These are phyloP conservation scores for Knoxia roxburghii DNA, from an alignment of 257 asterid species.

Conservation along the genomic window DNA sequence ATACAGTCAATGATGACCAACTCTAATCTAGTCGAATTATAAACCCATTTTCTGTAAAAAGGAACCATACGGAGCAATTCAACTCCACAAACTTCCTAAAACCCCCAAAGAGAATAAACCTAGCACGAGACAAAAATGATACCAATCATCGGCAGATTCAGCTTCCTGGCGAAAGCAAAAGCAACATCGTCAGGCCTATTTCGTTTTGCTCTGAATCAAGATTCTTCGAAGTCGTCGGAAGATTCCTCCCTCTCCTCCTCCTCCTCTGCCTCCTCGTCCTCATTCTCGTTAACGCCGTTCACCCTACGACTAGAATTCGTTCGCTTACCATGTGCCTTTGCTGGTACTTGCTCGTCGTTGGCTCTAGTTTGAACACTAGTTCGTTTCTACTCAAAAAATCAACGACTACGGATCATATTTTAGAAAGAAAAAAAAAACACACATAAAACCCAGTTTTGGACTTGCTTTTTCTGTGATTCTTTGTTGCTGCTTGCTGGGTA, in stretches of 20 bases:
- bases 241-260: constrained; percentile 80
- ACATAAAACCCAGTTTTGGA: too few species aligned
- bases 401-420: too few species aligned
- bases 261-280: constrained; percentile 55
- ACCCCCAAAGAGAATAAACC: neutral
- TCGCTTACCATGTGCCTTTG: constrained; percentile 10
- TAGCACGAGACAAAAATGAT: constrained; percentile 2
- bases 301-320: constrained; percentile 33
- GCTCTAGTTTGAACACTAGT: constrained; percentile 55
- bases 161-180: constrained; percentile 48
- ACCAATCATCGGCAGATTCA: constrained; percentile 63
- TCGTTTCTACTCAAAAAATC: constrained; percentile 60
- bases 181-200: constrained; percentile 50
- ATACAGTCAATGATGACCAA: neutral
- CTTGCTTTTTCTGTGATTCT: too few species aligned
- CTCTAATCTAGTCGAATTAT: neutral
- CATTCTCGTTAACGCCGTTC: too few species aligned
- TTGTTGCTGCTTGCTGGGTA: too few species aligned
- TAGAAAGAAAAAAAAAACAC: too few species aligned
- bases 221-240: constrained; percentile 69
- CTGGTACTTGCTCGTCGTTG: constrained; percentile 24
- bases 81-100: neutral
- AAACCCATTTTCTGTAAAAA: neutral
- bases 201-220: constrained; percentile 55
- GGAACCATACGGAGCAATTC: neutral